These are phyloP conservation scores for Pulveroboletus sp. DNA, from an alignment of 768 basidiomycete species.

Conservation along the genomic window DNA sequence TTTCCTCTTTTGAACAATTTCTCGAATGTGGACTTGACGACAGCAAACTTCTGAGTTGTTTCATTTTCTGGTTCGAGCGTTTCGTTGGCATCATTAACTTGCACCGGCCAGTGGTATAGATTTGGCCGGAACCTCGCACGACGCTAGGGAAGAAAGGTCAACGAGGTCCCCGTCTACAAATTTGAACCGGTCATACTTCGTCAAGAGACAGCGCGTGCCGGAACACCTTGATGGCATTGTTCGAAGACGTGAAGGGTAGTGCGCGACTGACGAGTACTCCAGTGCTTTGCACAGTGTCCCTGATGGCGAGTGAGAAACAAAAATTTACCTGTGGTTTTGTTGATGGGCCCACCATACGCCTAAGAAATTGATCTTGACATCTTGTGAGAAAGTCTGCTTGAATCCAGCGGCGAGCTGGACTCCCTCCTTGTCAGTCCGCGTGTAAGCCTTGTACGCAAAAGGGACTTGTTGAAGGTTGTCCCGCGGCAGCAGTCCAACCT, in stretches of 20 bases:
- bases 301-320: constrained; percentile 17
- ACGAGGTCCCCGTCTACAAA: neutral
- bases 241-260: constrained; percentile 65
- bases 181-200: constrained; percentile 43
- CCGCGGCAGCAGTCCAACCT: constrained; percentile 69
- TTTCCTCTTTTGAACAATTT: neutral
- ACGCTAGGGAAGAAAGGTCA: constrained; percentile 38
- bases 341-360: constrained; percentile 64
- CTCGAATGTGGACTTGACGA: neutral
- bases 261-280: constrained; percentile 56
- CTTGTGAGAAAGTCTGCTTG: constrained; percentile 65
- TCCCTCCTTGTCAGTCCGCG: constrained; percentile 43
- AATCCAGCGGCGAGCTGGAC: constrained; percentile 55
- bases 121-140: constrained; percentile 66
- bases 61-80: neutral
- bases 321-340: neutral
- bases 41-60: neutral
- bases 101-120: constrained; percentile 45
- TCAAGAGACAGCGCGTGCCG: constrained; percentile 77
- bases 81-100: constrained; percentile 28
- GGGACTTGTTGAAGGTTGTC: constrained; percentile 66
- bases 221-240: constrained; percentile 63
- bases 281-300: constrained; percentile 81
- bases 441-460: constrained; percentile 75
- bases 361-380: constrained; percentile 72